A percentile compares a stretch with the other conserved stretches of the same genome.
Conservation (phyloP, 371 early-diverging fungal species). For the Quaeritorhiza haematococci region DNA sequence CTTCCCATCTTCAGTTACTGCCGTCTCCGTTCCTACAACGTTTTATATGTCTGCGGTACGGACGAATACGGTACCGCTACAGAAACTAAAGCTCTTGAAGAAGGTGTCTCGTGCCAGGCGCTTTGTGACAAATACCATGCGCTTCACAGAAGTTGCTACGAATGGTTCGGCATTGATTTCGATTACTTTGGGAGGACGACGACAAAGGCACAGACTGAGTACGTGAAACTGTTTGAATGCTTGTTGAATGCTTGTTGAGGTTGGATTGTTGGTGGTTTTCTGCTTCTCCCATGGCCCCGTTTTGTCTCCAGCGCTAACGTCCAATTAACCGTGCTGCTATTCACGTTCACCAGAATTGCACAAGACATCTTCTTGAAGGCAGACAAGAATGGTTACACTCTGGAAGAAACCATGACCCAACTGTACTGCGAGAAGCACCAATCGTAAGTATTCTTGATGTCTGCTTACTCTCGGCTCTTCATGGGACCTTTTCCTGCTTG, state of each 20-base stretch:
- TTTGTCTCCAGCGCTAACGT: not conserved
- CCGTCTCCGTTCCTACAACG: conserved; percentile 87
- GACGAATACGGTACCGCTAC: conserved; percentile 99
- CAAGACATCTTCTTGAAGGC: conserved; percentile 90
- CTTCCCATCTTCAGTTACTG: conserved; percentile 61
- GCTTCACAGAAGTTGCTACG: conserved; percentile 86
- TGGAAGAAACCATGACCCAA: conserved; percentile 80
- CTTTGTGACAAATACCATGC: conserved; percentile 96
- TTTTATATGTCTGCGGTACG: conserved; percentile 96
- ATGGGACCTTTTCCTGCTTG: not conserved
- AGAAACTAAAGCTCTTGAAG: conserved; percentile 97
- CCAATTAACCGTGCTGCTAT: too few relatives aligned
- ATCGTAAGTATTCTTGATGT: conserved; percentile 44
- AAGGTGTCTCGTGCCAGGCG: conserved; percentile 81
- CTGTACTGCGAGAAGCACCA: conserved; percentile 87
- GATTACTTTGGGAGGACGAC: conserved; percentile 98
- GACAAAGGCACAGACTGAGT: conserved; percentile 80
- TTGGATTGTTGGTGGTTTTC: conserved; percentile 1
- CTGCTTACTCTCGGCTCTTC: not conserved
- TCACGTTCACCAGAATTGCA: conserved; percentile 67
- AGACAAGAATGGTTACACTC: conserved; percentile 68
- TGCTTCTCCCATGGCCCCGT: not conserved
- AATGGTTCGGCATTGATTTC: conserved; percentile 96
- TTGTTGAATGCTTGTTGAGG: not conserved
- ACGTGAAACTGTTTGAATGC: too few relatives aligned